Evolutionary conservation across 2,329 filamentous ascomycete species (phyloP).

Genomic region (Aschersonia sp.): DNA sequence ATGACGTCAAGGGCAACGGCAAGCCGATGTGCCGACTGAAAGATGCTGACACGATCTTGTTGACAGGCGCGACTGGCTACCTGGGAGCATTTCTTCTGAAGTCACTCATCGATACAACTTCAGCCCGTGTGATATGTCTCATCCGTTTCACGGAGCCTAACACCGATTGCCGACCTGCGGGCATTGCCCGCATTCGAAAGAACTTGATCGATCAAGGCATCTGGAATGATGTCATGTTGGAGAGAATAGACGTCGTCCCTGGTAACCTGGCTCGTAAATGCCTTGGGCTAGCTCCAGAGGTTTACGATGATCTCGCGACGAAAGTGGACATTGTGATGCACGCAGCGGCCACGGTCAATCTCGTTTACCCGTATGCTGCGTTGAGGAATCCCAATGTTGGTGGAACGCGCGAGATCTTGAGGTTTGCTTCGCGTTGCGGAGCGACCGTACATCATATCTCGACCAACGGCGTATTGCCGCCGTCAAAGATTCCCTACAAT

Average conservation of each 20-base stretch:
- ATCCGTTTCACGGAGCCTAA: conserved; percentile 58
- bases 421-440: conserved; percentile 50
- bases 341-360: conserved; percentile 63
- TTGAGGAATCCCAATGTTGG: conserved; percentile 61
- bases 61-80: conserved; percentile 67
- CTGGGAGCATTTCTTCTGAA: conserved; percentile 61
- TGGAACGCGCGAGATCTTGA: conserved; percentile 64
- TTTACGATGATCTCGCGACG: conserved; percentile 49
- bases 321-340: conserved; percentile 63
- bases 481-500: conserved; percentile 54
- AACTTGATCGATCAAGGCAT: conserved; percentile 67
- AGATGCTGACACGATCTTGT: conserved; percentile 52
- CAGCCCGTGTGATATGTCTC: conserved; percentile 56
- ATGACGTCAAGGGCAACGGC: conserved; percentile 48
- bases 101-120: conserved; percentile 52
- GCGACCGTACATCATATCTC: conserved; percentile 68
- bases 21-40: conserved; percentile 42
- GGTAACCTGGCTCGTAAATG: conserved; percentile 57
- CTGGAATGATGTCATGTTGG: conserved; percentile 64
- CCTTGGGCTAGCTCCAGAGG: conserved; percentile 51
- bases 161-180: conserved; percentile 47
- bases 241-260: conserved; percentile 61
- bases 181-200: conserved; percentile 57
- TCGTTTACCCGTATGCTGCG: conserved; percentile 71
- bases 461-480: conserved; percentile 66